Conservation (phyloP, 108 stramenopile genomes). For the Fragilaria radians region DNA sequence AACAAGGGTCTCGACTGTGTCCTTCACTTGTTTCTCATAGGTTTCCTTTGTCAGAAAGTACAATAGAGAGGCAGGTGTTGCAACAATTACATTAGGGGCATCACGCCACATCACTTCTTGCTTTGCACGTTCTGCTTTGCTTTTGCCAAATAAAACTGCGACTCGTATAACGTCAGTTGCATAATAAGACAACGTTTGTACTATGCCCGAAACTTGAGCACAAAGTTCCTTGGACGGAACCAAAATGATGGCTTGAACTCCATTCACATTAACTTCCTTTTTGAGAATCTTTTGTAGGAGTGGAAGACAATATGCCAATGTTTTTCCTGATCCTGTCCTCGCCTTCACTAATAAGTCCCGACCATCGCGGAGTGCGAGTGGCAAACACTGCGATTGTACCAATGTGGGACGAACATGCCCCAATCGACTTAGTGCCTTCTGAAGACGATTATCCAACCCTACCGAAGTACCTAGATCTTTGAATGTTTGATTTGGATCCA, state of each 20-base stretch:
- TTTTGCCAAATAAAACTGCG: slow-evolving; percentile 56
- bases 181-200: slow-evolving; percentile 85
- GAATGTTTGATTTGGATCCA: slow-evolving; percentile 70
- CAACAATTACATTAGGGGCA: slow-evolving; percentile 67
- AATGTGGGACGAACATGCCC: slow-evolving; percentile 73
- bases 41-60: slow-evolving; percentile 57
- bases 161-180: slow-evolving; percentile 79
- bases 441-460: slow-evolving; percentile 72
- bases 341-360: slow-evolving; percentile 92
- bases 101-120: slow-evolving; percentile 78
- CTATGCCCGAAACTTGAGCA: slow-evolving; percentile 70
- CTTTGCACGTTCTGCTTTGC: slow-evolving; percentile 35
- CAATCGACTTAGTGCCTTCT: slow-evolving; percentile 72
- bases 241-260: slow-evolving; percentile 82
- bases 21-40: slow-evolving; percentile 29
- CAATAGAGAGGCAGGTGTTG: slow-evolving; percentile 71
- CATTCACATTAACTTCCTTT: slow-evolving; percentile 28
- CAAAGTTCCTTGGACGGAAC: slow-evolving; percentile 97
- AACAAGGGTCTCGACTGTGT: slow-evolving; percentile 78
- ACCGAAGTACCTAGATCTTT: slow-evolving; percentile 56
- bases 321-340: slow-evolving; percentile 97
- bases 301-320: slow-evolving; percentile 90
- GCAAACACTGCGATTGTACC: slow-evolving; percentile 80
- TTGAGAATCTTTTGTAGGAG: slow-evolving; percentile 87
- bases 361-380: slow-evolving; percentile 73